phyloP scores from a whole-genome alignment of 2,329 filamentous ascomycete genomes.

The Scytalidium sp. region DNA sequence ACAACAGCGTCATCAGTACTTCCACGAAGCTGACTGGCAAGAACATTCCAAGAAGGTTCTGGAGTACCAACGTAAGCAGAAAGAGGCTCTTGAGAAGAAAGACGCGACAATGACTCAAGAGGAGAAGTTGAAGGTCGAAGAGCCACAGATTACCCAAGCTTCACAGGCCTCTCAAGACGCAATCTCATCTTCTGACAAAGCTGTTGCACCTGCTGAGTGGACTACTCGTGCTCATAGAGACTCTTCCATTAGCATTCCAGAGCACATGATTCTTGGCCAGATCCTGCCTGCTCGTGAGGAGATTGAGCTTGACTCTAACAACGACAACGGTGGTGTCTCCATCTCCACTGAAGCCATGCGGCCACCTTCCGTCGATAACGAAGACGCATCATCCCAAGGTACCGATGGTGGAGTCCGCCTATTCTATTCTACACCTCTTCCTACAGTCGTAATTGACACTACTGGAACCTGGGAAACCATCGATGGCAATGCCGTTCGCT shows the following conservation, averaged over 20 bases:
- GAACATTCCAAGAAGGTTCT: neutral
- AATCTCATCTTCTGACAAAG: neutral
- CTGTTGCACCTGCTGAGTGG: neutral
- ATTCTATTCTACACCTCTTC: neutral
- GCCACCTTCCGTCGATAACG: too few relatives aligned
- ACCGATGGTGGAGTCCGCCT: neutral
- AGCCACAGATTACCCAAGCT: neutral
- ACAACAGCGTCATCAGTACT: neutral
- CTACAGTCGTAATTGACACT: neutral
- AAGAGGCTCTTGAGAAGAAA: neutral
- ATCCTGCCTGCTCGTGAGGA: neutral
- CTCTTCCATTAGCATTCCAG: constrained; percentile 1
- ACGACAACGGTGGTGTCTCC: neutral
- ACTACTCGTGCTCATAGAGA: neutral
- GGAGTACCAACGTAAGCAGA: neutral
- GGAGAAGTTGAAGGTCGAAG: neutral
- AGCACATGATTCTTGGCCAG: neutral
- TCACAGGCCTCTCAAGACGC: neutral
- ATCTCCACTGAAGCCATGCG: too few relatives aligned
- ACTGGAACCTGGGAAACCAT: neutral
- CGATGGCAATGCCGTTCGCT: neutral
- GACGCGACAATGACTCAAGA: neutral
- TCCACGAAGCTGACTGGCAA: neutral
- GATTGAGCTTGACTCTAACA: neutral
- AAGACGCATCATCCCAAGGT: neutral